Evolutionary conservation across 179 eudicot species (phyloP), one percentile per base, ranked within the genome.

Genomic region (Silene noctiflora): DNA sequence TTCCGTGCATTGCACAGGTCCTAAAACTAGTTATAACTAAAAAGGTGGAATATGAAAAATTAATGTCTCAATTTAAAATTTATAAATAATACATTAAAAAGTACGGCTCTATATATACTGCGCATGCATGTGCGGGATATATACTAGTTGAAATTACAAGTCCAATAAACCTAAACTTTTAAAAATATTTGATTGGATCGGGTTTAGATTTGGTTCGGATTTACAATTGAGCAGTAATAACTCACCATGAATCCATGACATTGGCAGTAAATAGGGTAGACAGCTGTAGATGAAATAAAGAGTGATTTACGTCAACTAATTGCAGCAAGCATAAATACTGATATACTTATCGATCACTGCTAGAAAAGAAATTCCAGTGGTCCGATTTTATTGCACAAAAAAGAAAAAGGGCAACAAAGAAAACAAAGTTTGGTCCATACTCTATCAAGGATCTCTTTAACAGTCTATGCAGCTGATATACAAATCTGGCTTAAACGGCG

Each of bases 361-460:
- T 76, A 31, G 64, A 71, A 73, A 67, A 59, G 12, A 81, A 63
- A 74, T 12, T 33, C 12, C 44, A 69, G 80, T 81, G 84, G 84
- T 81, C 84, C 84, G 39, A 0, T 69, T 48, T 53, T 69, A 25
- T 71, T 31, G 75, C 71, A 48, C 35, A n/a, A 60, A 71, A 76
- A 59, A 31, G 35, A 77, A 74, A 62, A 25, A 1, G 46, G 9
- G 42, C 8, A 35, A 39, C 0, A 8, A 39, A 31, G 31, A 66
- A 80, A 72, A 56, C 42, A 80, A 71, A 71, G 77, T 56, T 56
- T 78, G 84, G 84, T 78, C 84, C 84, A 70, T 69, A 55, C 64
- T 14, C 81, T 80, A 63, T 58, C 25, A 73, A 59, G 73, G 72
- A n/a, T 24, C 48, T 46, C 72, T 31, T 58, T 73, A 73, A 59